phyloP scores from a whole-genome alignment of 2,329 filamentous ascomycete species.

The Colletotrichum navitas region DNA sequence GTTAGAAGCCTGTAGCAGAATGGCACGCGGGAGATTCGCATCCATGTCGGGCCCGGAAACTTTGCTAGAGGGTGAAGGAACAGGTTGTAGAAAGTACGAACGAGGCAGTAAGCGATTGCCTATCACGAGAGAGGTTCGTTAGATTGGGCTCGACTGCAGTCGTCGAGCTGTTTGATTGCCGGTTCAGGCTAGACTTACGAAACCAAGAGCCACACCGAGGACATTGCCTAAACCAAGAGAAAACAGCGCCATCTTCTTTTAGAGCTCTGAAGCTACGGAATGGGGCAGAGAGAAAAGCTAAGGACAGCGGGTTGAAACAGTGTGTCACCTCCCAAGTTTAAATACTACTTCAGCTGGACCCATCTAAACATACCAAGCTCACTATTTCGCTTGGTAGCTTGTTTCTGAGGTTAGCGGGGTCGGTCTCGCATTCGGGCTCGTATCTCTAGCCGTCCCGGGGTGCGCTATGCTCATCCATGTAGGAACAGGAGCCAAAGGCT shows the following conservation, averaged over 20 bases:
- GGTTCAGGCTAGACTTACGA: conserved; percentile 18
- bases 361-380: neutral
- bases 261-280: neutral
- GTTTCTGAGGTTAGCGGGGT: neutral
- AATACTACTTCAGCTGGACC: conserved; percentile 14
- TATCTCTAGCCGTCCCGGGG: neutral
- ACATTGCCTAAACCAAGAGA: conserved; percentile 27
- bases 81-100: conserved; percentile 46
- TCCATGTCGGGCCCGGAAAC: conserved; percentile 48
- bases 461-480: neutral
- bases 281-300: neutral
- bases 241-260: conserved; percentile 14
- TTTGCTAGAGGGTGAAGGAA: conserved; percentile 49
- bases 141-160: neutral
- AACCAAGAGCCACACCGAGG: conserved; percentile 8
- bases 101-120: conserved; percentile 18
- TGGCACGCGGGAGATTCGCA: conserved; percentile 22
- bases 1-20: conserved; percentile 36
- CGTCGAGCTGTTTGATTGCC: neutral
- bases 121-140: conserved; percentile 17
- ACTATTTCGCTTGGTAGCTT: neutral
- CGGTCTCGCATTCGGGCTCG: conserved; percentile 35
- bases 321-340: conserved; percentile 7
- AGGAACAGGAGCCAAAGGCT: neutral
- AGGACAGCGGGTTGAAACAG: neutral